These are phyloP conservation scores for Piedraia hortae DNA, from an alignment of 2,329 filamentous ascomycete genomes.

Conservation along the genomic window DNA sequence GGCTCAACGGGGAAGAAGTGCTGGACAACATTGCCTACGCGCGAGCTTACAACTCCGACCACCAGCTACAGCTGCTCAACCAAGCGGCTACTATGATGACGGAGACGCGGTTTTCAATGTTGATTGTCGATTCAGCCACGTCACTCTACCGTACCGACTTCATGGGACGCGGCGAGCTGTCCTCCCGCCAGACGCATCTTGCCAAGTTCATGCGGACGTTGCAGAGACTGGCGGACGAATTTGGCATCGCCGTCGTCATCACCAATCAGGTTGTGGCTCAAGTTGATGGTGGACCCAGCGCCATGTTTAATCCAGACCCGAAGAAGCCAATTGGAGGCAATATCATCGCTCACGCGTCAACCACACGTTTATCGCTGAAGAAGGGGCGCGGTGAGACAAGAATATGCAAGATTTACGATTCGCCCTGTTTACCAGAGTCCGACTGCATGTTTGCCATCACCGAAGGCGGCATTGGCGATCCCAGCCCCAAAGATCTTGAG, in stretches of 20 bases:
- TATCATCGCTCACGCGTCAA: slow-evolving; percentile 94
- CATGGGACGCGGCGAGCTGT: slow-evolving; percentile 82
- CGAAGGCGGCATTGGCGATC: slow-evolving; percentile 89
- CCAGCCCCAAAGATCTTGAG: slow-evolving; percentile 80
- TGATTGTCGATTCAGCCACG: slow-evolving; percentile 89
- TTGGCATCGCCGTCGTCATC: slow-evolving; percentile 93
- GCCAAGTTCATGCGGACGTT: slow-evolving; percentile 72
- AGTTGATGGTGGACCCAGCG: slow-evolving; percentile 79
- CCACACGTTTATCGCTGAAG: slow-evolving; percentile 77
- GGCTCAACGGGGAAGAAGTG: slow-evolving; percentile 85
- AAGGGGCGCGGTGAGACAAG: slow-evolving; percentile 87
- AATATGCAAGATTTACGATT: slow-evolving; percentile 98
- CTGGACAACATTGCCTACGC: slow-evolving; percentile 97
- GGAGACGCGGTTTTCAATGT: slow-evolving; percentile 83
- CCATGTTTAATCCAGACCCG: slow-evolving; percentile 98
- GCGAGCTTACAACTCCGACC: slow-evolving; percentile 91
- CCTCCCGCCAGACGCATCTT: slow-evolving; percentile 68
- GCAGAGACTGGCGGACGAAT: slow-evolving; percentile 49
- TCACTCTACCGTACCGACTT: slow-evolving; percentile 92
- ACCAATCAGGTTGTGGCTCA: slow-evolving; percentile 97
- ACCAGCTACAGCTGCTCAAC: slow-evolving; percentile 81
- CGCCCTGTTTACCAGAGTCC: slow-evolving; percentile 82
- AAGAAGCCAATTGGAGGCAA: slow-evolving; percentile 98
- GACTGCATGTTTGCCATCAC: slow-evolving; percentile 93
- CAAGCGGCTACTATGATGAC: slow-evolving; percentile 98